Evolutionary conservation across 2,329 filamentous ascomycete genomes (phyloP).

Genomic region (Colletotrichum eremochloae): DNA sequence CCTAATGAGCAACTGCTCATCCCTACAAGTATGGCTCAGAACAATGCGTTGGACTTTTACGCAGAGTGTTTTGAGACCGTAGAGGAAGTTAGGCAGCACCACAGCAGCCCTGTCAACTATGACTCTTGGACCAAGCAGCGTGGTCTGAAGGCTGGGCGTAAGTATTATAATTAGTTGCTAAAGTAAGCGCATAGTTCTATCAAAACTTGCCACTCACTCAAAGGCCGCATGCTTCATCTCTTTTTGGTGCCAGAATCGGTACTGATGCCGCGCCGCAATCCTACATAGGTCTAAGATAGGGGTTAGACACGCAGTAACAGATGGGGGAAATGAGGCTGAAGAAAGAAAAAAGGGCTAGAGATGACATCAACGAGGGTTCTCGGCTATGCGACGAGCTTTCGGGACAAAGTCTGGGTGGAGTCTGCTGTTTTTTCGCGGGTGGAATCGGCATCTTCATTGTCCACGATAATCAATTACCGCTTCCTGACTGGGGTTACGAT

Average conservation of each 20-base stretch:
- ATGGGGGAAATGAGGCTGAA: background rate
- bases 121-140: too few relatives aligned
- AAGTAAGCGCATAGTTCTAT: too few relatives aligned
- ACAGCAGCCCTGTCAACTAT: too few relatives aligned
- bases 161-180: too few relatives aligned
- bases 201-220: conserved; percentile 51
- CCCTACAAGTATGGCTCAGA: too few relatives aligned
- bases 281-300: conserved; percentile 59
- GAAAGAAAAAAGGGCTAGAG: conserved; percentile 19
- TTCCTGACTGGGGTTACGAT: conserved; percentile 18
- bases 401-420: conserved; percentile 35
- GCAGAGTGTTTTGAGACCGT: too few relatives aligned
- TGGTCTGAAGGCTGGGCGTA: too few relatives aligned
- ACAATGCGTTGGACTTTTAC: too few relatives aligned
- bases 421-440: conserved; percentile 34
- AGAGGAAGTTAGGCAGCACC: too few relatives aligned
- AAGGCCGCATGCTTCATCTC: conserved; percentile 67
- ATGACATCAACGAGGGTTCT: conserved; percentile 43
- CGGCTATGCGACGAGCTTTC: conserved; percentile 39
- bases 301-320: background rate
- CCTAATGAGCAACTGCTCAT: too few relatives aligned
- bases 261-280: conserved; percentile 62
- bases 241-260: conserved; percentile 54
- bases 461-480: conserved; percentile 20
- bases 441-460: conserved; percentile 31